Base-by-base conservation (phyloP, 23 red algal genomes). In the Chondrus crispus region DNA sequence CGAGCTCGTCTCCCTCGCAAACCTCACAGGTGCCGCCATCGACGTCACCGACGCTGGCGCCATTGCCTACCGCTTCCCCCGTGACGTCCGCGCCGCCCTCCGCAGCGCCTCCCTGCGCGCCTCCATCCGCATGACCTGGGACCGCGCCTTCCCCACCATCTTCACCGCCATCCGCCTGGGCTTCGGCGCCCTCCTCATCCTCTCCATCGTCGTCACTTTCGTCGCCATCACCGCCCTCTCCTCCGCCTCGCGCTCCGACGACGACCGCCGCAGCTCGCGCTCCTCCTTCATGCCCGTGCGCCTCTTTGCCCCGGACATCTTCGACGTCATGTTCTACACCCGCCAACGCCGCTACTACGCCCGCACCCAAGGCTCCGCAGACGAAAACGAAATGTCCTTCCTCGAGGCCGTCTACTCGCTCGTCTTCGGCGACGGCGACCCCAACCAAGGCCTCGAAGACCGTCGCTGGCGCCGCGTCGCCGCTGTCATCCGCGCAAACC, bases 341-440 rank as follows among this genome's bases (percentile, higher is more conserved):
- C 69, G 74, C 24, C 74, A 71, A 5, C 43, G 68, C 1, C 39
- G 77, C 44, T 36, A 12, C 24, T 86, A 92, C 19, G 52, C 80
- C 30, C 44, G 77, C 47, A 51, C 36, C 7, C 42, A 93, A 32
- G 46, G 37, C 13, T 69, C 74, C 19, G 85, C 68, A 18, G 76
- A 84, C 26, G 30, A 37, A 16, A 81, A 91, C 20, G 63, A 58
- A 53, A 94, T 98, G 91, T 92, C 87, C 35, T 98, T 98, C 36
- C 68, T 98, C n/a, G 94, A 98, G 78, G 93, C 87, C 6, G 91
- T 96, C 24, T 98, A 95, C 77, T 98, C 96, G 3, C 96, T 98
- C 88, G 87, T 98, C 46, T 98, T 98, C 83, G 96, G 96, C n/a
- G 96, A 98, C 48, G 96, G 96, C 13, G 91, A 98, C 54, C 96